Evolutionary conservation across 176 grass and related monocot species (phyloP).

Genomic region (Tillandsia leiboldiana): DNA sequence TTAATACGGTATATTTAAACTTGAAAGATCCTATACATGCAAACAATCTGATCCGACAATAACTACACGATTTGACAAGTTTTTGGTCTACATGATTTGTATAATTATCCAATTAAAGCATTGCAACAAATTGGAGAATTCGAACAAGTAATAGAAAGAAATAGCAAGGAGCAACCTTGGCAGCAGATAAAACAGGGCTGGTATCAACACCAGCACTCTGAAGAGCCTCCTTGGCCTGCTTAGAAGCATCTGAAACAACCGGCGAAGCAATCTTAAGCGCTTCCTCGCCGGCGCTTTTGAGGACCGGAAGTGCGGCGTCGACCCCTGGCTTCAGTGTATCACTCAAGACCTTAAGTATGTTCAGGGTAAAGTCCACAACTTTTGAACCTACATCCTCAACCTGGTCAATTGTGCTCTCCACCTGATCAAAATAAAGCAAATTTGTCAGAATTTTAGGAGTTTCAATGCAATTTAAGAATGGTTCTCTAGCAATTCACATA

Average conservation of each 20-base stretch:
- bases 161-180: conserved; percentile 36
- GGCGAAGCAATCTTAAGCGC: conserved; percentile 69
- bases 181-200: conserved; percentile 47
- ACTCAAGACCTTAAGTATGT: conserved; percentile 37
- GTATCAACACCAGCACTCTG: conserved; percentile 70
- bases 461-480: neutral
- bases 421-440: conserved; percentile 20
- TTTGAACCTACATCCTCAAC: conserved; percentile 37
- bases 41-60: too few relatives aligned
- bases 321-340: conserved; percentile 56
- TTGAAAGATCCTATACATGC: too few relatives aligned
- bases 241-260: conserved; percentile 51
- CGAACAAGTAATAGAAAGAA: neutral
- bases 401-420: conserved; percentile 55
- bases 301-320: conserved; percentile 42
- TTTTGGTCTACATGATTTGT: too few relatives aligned
- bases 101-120: too few relatives aligned
- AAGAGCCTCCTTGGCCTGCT: conserved; percentile 62
- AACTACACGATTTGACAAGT: too few relatives aligned
- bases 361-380: conserved; percentile 28
- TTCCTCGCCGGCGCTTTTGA: conserved; percentile 57
- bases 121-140: too few relatives aligned
- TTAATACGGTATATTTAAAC: too few relatives aligned
- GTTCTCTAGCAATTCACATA: too few relatives aligned
- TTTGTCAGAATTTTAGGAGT: neutral